Evolutionary conservation across 2,329 filamentous ascomycete species (phyloP), one percentile per base, ranked within the genome.

Genomic region (Fusarium xyrophilum): DNA sequence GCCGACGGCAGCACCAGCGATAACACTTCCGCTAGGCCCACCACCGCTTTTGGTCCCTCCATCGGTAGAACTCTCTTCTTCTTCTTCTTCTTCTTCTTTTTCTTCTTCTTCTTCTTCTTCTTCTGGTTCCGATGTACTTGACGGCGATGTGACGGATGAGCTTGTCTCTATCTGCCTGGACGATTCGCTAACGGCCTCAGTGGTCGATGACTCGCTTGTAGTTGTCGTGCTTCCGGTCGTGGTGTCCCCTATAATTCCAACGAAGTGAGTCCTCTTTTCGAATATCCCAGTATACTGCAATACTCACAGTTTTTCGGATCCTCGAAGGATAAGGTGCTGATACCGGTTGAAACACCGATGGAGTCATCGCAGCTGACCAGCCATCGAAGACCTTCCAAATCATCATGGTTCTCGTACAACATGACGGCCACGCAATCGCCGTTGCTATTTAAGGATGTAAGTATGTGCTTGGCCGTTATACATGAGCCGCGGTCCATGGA

Each of bases 211-310:
- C 42, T 44, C 25, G 13, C 19, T 44, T 0, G 25, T 28, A 15
- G 42, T 44, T 28, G 42, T 28, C 19, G 19, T 27, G 19, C 5
- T 28, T 15, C 28, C 25, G 19, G 25, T 44, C 13, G 8, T 3
- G 2, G 42, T 44, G 4, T 44, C 8, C 42, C 42, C 42, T 44
- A 6, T 2, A 7, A 4, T 15, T 10, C 6, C 17, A n/a, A 4
- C 9, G 15, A n/a, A 0, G 25, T 44, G 6, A 44, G 4, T 15
- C 2, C 9, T 2, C 0, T 6, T 0, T 14, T 7, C 42, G 14
- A 11, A 3, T 15, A 0, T 7, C 4, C 17, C 25, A 28, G 2
- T n/a, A 5, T 14, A n/a, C 1, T 15, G 6, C 2, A 2, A 1
- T 11, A n/a, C 42, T 15, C 2, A 44, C 42, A 44, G 0, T n/a